Percentiles rank a stretch among this genome's conserved stretches.
These are phyloP conservation scores for Talaromyces stipitatus DNA, from an alignment of 495 filamentous ascomycete genomes.

Conservation along the genomic window DNA sequence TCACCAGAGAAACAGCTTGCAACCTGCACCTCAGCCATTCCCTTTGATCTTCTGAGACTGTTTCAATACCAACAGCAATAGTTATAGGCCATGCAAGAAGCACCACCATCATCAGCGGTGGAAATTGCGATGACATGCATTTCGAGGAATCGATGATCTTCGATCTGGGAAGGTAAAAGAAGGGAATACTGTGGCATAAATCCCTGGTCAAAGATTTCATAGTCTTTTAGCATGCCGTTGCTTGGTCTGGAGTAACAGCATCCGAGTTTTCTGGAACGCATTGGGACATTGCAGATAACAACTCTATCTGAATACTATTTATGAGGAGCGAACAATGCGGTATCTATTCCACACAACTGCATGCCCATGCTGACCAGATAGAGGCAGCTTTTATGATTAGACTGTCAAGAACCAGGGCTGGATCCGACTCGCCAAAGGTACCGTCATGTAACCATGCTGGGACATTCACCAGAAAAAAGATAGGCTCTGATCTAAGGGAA, in stretches of 20 bases:
- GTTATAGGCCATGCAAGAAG: constrained; percentile 21
- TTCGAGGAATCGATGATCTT: background rate
- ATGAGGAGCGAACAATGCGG: constrained; percentile 17
- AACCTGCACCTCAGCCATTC: constrained; percentile 13
- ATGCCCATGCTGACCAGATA: constrained; percentile 10
- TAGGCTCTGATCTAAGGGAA: constrained; percentile 14
- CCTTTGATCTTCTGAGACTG: constrained; percentile 13
- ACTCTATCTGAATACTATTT: constrained; percentile 14
- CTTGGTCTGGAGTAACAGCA: background rate
- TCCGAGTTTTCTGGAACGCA: background rate
- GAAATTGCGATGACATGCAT: background rate
- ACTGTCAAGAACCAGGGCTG: background rate
- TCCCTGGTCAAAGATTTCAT: constrained; percentile 8
- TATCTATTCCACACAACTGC: constrained; percentile 21
- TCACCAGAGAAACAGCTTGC: background rate
- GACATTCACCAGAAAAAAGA: constrained; percentile 5
- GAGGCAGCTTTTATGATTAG: background rate
- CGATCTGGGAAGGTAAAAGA: constrained; percentile 9
- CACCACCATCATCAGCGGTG: constrained; percentile 11
- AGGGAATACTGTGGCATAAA: constrained; percentile 9
- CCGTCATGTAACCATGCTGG: constrained; percentile 15
- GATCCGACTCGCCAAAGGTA: constrained; percentile 12
- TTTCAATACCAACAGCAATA: constrained; percentile 14
- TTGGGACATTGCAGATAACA: constrained; percentile 5
- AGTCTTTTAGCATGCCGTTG: constrained; percentile 4